Conservation (phyloP, 2,329 filamentous ascomycete species). For the Gnomoniopsis sp. region DNA sequence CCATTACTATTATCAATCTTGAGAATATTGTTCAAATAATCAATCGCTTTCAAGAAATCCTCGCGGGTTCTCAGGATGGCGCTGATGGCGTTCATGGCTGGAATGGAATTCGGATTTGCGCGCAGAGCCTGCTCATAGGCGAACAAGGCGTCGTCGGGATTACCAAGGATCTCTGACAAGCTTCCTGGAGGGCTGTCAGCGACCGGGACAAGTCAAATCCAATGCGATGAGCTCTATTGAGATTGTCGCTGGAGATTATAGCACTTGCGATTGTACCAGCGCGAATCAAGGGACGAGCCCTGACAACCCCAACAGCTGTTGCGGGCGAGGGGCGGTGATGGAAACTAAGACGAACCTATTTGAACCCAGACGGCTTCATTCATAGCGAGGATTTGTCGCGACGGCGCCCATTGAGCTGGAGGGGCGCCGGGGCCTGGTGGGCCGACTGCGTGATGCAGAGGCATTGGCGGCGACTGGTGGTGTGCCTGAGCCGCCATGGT, state of each 20-base stretch:
- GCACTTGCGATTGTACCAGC: not conserved
- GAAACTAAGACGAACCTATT: slow-evolving; percentile 66
- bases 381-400: slow-evolving; percentile 71
- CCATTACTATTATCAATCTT: slow-evolving; percentile 88
- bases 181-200: slow-evolving; percentile 56
- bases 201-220: slow-evolving; percentile 23
- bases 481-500: slow-evolving; percentile 64
- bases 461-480: slow-evolving; percentile 77
- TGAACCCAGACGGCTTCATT: slow-evolving; percentile 92
- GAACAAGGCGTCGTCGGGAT: slow-evolving; percentile 81
- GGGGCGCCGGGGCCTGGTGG: slow-evolving; percentile 54
- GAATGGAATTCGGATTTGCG: slow-evolving; percentile 83
- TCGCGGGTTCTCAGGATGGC: slow-evolving; percentile 88
- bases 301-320: not conserved
- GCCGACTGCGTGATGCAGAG: slow-evolving; percentile 51
- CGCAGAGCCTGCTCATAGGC: slow-evolving; percentile 88
- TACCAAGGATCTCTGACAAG: slow-evolving; percentile 82
- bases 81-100: slow-evolving; percentile 92
- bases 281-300: slow-evolving; percentile 1
- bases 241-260: not conserved
- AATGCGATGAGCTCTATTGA: not conserved
- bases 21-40: slow-evolving; percentile 86
- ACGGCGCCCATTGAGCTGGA: slow-evolving; percentile 58
- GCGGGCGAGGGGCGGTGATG: slow-evolving; percentile 7
- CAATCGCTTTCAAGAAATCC: slow-evolving; percentile 89